Percentiles rank a stretch among this genome's conserved stretches.
Conservation (phyloP, 148 eudicot genomes). For the Arctostaphylos glauca region DNA sequence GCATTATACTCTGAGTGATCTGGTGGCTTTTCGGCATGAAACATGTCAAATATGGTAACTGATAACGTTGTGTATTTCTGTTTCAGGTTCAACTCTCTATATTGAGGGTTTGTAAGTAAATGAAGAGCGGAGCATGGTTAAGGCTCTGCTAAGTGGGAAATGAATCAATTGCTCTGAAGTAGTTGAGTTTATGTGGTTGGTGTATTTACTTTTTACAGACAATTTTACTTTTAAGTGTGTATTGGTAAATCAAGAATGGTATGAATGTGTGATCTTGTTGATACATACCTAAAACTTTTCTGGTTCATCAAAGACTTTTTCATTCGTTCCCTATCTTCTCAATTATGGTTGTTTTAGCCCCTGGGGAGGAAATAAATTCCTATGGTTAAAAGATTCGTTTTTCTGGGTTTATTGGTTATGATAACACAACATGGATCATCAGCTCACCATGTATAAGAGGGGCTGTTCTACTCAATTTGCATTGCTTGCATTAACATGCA, state of each 20-base stretch:
- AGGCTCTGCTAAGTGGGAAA: background rate
- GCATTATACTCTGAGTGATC: background rate
- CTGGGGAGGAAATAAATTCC: background rate
- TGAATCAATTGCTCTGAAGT: background rate
- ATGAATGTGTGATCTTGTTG: background rate
- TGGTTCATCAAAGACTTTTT: background rate
- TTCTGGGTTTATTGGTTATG: background rate
- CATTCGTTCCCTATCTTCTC: background rate
- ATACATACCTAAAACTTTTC: background rate
- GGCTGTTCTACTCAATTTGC: background rate
- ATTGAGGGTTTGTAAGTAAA: background rate
- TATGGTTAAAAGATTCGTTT: background rate
- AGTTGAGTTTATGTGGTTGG: background rate
- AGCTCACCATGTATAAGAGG: background rate
- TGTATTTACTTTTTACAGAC: background rate
- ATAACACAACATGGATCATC: background rate
- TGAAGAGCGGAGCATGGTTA: background rate
- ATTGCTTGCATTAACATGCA: background rate
- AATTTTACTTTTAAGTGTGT: background rate
- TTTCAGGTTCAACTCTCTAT: background rate
- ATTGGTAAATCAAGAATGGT: background rate
- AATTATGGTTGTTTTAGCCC: background rate
- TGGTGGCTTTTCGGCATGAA: background rate
- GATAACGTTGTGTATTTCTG: background rate
- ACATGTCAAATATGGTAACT: background rate